A percentile compares a stretch with the other conserved stretches of the same genome.
Conservation (phyloP, 2,329 filamentous ascomycete species). For the Colletotrichum cordylinicola region DNA sequence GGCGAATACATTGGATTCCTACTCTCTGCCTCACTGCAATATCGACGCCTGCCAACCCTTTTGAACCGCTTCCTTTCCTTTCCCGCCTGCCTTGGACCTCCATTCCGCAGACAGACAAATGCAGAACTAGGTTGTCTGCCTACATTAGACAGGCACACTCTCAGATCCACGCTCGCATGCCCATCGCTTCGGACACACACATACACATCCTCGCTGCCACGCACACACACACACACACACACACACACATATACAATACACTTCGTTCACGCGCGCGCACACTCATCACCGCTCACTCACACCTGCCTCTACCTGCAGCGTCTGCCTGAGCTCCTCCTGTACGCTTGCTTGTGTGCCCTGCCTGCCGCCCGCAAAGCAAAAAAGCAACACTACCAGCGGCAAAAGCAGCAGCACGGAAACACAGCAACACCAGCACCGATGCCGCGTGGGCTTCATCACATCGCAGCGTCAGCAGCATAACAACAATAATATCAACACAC, state of each 20-base stretch:
- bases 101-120: neutral
- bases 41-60: neutral
- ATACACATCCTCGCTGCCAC: neutral
- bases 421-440: neutral
- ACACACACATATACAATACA: neutral
- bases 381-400: neutral
- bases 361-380: neutral
- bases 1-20: neutral
- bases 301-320: neutral
- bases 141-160: neutral
- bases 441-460: neutral
- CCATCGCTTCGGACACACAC: neutral
- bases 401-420: neutral
- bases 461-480: neutral
- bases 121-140: neutral
- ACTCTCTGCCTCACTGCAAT: neutral
- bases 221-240: neutral
- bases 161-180: neutral
- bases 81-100: neutral
- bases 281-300: neutral
- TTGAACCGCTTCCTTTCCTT: neutral
- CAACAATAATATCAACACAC: neutral
- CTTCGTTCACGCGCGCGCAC: neutral
- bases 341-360: neutral
- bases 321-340: neutral